A percentile compares a stretch with the other conserved stretches of the same genome.
Evolutionary conservation across 1,284 basidiomycete species (phyloP).

Genomic region (Ustilago nuda): DNA sequence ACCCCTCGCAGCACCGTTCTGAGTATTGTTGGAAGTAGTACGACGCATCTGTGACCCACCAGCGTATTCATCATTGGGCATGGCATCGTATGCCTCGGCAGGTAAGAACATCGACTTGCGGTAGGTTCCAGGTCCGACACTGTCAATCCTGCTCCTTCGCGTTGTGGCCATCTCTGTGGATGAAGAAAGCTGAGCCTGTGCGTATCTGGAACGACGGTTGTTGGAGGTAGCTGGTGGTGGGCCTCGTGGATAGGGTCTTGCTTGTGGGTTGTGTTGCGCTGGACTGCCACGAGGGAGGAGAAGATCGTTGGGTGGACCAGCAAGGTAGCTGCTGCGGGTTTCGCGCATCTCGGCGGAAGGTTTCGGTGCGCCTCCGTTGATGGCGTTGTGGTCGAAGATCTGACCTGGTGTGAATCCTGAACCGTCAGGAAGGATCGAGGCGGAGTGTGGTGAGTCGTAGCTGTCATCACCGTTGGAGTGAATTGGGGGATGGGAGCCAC

Average conservation of each 20-base stretch:
- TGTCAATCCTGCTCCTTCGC: conserved; percentile 54
- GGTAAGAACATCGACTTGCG: conserved; percentile 54
- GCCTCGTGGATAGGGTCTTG: conserved; percentile 25
- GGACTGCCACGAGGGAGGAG: conserved; percentile 28
- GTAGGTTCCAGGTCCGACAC: conserved; percentile 54
- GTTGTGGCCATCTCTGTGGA: conserved; percentile 10
- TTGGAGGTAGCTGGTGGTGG: conserved; percentile 46
- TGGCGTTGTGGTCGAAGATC: conserved; percentile 39
- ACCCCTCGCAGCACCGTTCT: conserved; percentile 6
- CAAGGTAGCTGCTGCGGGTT: conserved; percentile 19
- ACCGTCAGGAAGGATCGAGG: conserved; percentile 38
- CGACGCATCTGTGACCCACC: conserved; percentile 29
- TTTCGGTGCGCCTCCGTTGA: conserved; percentile 34
- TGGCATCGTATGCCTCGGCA: conserved; percentile 19
- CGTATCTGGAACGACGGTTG: conserved; percentile 41
- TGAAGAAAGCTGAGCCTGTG: conserved; percentile 6
- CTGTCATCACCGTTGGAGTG: conserved; percentile 23
- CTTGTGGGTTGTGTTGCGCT: conserved; percentile 21
- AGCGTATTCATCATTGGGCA: conserved; percentile 5
- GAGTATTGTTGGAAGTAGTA: conserved; percentile 16
- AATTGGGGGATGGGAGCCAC: conserved; percentile 45
- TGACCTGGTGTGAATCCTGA: conserved; percentile 51
- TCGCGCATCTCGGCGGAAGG: conserved; percentile 27
- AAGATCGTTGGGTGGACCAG: conserved; percentile 16
- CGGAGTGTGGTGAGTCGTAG: conserved; percentile 33